Base-by-base conservation (phyloP, 805 yeast species). In the Metschnikowia drakensbergensis region DNA sequence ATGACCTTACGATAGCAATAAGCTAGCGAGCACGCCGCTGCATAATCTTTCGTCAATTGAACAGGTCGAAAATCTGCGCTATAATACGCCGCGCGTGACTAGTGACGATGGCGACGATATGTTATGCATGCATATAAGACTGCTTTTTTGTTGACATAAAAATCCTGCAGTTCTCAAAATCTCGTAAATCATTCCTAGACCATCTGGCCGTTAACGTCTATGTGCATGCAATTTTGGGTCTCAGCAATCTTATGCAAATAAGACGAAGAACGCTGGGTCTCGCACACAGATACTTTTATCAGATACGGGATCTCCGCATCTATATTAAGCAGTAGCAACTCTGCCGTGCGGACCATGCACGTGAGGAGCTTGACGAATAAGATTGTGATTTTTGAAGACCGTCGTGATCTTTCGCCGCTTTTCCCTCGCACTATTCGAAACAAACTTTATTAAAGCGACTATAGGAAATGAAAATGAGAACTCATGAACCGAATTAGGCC, bases 401-500 rank as follows among this genome's bases (percentile, higher is more conserved):
- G 17, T 17, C 17, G 17, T 17, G 17, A 2, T 17, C 17, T 17
- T 17, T 2, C 17, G 2, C 2, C 17, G 17, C 17, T 17, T 17
- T 17, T 17, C 17, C 17, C 2, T 17, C 17, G 17, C 17, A 17
- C 17, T 17, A 17, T 17, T 17, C 2, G 17, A 17, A 17, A 17
- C 17, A 17, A 17, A 17, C 17, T 17, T 17, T 17, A 17, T 17
- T 17, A 17, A 17, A 17, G 17, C 1, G 17, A 17, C 17, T 17
- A 17, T 11, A 4, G 33, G n/a, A 11, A 37, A n/a, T 6, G 28
- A 26, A 37, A 17, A 6, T 11, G 23, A 6, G 29, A 3, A 25
- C 11, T 10, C 8, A 25, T 25, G 23, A 17, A n/a, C 26, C 11
- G 7, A 27, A n/a, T 35, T 27, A 51, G 6, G 74, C 68, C 54